These are phyloP conservation scores for Vararia minispora DNA, from an alignment of 768 basidiomycete genomes.

Conservation along the genomic window DNA sequence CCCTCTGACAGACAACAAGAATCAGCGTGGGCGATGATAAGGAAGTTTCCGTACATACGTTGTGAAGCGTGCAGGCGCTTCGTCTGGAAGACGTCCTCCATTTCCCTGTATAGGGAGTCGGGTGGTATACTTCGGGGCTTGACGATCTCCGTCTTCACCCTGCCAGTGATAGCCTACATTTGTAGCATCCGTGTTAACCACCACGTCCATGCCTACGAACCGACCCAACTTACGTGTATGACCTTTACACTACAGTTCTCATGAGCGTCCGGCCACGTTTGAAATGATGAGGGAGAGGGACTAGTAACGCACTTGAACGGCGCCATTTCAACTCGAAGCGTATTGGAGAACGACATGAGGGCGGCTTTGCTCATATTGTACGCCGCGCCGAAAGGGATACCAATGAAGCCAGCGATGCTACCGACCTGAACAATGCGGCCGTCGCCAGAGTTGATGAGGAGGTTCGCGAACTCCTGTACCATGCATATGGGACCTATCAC, in stretches of 20 bases:
- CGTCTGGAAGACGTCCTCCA: background rate
- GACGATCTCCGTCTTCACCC: background rate
- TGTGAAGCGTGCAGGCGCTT: background rate
- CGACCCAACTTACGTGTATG: no score
- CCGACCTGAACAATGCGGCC: conserved; percentile 22
- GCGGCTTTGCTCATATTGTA: conserved; percentile 26
- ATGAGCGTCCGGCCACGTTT: no score
- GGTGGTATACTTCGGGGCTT: background rate
- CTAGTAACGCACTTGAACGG: conserved; percentile 17
- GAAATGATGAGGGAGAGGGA: no score
- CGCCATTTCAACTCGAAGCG: conserved; percentile 22
- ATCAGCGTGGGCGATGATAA: no score
- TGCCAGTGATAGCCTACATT: background rate
- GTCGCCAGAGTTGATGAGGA: conserved; percentile 19
- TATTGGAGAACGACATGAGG: conserved; percentile 21
- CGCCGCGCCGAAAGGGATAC: conserved; percentile 18
- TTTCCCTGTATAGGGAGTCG: background rate
- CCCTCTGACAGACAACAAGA: background rate
- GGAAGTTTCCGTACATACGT: background rate
- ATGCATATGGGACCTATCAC: conserved; percentile 23
- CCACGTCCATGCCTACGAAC: no score
- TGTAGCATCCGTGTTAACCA: no score
- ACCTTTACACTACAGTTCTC: no score
- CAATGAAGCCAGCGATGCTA: conserved; percentile 20
- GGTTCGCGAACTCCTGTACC: conserved; percentile 21